These are phyloP conservation scores for Kluyveromyces sp. DNA, from an alignment of 1,139 yeast genomes.

Conservation along the genomic window DNA sequence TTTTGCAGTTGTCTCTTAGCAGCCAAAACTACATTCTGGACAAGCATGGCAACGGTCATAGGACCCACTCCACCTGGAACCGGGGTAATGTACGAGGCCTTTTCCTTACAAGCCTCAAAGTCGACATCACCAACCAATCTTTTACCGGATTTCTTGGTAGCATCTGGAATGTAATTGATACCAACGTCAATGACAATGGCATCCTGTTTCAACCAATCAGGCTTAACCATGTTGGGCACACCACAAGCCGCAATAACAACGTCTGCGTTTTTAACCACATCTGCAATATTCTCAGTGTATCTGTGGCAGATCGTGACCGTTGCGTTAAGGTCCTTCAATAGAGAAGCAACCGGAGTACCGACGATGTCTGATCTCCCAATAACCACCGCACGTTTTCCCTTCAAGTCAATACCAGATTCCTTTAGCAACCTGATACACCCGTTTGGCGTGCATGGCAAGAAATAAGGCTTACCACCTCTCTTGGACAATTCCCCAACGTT, in stretches of 20 bases:
- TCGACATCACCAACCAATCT: slow-evolving; percentile 75
- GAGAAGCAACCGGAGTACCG: slow-evolving; percentile 71
- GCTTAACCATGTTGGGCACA: slow-evolving; percentile 58
- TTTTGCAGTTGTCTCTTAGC: slow-evolving; percentile 43
- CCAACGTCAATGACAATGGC: slow-evolving; percentile 74
- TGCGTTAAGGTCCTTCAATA: slow-evolving; percentile 63
- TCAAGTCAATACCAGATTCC: slow-evolving; percentile 49
- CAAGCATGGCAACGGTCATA: slow-evolving; percentile 80
- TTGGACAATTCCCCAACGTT: slow-evolving; percentile 73
- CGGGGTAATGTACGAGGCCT: slow-evolving; percentile 63
- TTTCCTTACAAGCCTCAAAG: slow-evolving; percentile 46
- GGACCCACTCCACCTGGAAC: slow-evolving; percentile 91
- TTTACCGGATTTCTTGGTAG: slow-evolving; percentile 54
- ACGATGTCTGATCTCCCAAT: slow-evolving; percentile 78
- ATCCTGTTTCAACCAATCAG: slow-evolving; percentile 64
- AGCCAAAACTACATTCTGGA: slow-evolving; percentile 58
- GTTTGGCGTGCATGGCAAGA: slow-evolving; percentile 74
- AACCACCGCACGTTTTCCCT: slow-evolving; percentile 69
- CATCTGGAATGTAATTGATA: slow-evolving; percentile 63
- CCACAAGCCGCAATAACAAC: slow-evolving; percentile 76
- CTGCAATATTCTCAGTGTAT: slow-evolving; percentile 44
- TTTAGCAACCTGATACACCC: slow-evolving; percentile 64
- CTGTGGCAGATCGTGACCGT: slow-evolving; percentile 72
- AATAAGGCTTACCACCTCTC: slow-evolving; percentile 62
- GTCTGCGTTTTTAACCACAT: slow-evolving; percentile 54